Conservation (phyloP, 805 yeast species). For the Wickerhamomyces bovis region DNA sequence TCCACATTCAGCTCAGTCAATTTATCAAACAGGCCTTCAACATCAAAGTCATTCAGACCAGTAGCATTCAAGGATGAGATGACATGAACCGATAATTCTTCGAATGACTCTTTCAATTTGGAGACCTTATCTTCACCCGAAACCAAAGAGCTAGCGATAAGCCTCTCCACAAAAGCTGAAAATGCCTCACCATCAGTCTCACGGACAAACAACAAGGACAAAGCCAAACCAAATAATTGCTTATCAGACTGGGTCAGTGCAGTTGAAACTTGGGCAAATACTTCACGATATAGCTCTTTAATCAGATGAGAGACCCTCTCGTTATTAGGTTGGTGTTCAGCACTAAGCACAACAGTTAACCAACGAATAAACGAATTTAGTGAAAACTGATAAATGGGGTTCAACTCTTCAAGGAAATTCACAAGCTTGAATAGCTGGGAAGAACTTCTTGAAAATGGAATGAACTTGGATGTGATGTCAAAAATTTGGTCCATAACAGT, state of each 20-base stretch:
- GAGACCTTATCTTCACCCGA: not conserved
- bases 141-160: conserved; percentile 3
- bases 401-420: conserved; percentile 34
- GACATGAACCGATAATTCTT: conserved; percentile 4
- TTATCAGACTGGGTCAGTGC: conserved; percentile 31
- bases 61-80: not conserved
- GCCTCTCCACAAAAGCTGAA: conserved; percentile 6
- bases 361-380: conserved; percentile 36
- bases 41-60: not conserved
- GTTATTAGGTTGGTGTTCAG: not conserved
- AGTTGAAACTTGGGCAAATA: conserved; percentile 39
- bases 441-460: conserved; percentile 50
- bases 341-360: conserved; percentile 26
- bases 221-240: conserved; percentile 32
- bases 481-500: conserved; percentile 51
- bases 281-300: conserved; percentile 36
- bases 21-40: not conserved
- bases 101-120: conserved; percentile 9
- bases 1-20: conserved; percentile 1
- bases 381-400: conserved; percentile 54
- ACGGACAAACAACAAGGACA: conserved; percentile 25
- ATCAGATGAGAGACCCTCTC: conserved; percentile 29
- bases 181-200: conserved; percentile 15
- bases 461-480: conserved; percentile 38
- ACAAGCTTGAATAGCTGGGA: conserved; percentile 45